Evolutionary conservation across 1,139 yeast species (phyloP).

Genomic region (Eremothecium sinecaudum): DNA sequence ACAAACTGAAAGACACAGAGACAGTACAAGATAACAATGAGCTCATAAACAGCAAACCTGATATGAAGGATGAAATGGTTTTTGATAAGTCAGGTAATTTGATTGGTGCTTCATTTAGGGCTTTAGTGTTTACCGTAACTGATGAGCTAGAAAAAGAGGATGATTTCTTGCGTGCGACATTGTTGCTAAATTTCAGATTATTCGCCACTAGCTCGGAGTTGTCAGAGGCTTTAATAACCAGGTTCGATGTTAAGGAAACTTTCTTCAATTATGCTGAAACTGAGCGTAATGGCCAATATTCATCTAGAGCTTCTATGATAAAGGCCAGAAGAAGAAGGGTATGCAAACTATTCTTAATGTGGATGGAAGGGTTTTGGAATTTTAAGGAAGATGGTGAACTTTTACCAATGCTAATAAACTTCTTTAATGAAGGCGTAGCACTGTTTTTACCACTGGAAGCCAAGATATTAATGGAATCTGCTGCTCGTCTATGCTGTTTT

Average conservation of each 20-base stretch:
- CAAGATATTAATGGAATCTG: constrained; percentile 49
- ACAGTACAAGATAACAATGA: constrained; percentile 11
- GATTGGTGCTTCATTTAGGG: constrained; percentile 72
- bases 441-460: constrained; percentile 53
- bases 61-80: constrained; percentile 37
- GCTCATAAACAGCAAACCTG: constrained; percentile 23
- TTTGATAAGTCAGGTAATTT: constrained; percentile 45
- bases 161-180: constrained; percentile 61
- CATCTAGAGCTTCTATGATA: constrained; percentile 41
- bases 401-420: constrained; percentile 61
- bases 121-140: constrained; percentile 61
- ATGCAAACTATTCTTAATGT: constrained; percentile 58
- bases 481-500: constrained; percentile 40
- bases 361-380: constrained; percentile 89
- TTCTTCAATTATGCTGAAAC: constrained; percentile 28
- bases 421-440: constrained; percentile 65
- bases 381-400: constrained; percentile 49
- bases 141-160: constrained; percentile 59
- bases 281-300: constrained; percentile 35
- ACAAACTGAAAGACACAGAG: constrained; percentile 19
- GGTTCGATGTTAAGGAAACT: constrained; percentile 49
- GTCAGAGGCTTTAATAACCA: constrained; percentile 54
- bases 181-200: constrained; percentile 70
- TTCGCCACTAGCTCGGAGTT: constrained; percentile 65
- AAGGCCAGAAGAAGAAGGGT: constrained; percentile 60